A percentile compares a stretch with the other conserved stretches of the same genome.
These are phyloP conservation scores for Marasmius oreades DNA, from an alignment of 1,284 basidiomycete genomes.

Conservation along the genomic window DNA sequence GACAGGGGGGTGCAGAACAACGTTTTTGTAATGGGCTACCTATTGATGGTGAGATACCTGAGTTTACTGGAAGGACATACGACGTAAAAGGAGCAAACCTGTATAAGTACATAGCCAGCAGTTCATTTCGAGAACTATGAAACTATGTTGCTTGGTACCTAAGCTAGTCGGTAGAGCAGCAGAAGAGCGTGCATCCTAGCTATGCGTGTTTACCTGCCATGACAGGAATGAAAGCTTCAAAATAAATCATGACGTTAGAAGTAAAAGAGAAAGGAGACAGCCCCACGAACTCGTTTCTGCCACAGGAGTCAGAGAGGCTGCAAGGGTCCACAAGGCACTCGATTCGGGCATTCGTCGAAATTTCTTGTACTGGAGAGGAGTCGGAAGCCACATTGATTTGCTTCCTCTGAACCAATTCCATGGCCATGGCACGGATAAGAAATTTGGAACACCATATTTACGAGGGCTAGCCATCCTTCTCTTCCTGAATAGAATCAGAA, in stretches of 20 bases:
- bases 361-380: too few species aligned
- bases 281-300: background rate
- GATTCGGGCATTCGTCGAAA: too few species aligned
- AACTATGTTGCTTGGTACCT: background rate
- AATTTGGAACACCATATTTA: too few species aligned
- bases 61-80: background rate
- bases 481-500: too few species aligned
- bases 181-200: background rate
- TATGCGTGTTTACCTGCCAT: background rate
- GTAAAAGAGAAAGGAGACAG: background rate
- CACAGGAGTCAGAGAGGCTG: background rate
- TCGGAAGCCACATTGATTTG: too few species aligned
- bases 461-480: too few species aligned
- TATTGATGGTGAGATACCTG: background rate
- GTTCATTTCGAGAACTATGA: background rate
- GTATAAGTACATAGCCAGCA: background rate
- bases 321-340: background rate
- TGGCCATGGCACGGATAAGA: too few species aligned
- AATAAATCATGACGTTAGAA: background rate
- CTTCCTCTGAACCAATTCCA: too few species aligned
- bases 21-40: background rate
- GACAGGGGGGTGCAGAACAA: background rate
- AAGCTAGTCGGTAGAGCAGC: background rate
- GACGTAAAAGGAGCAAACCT: background rate
- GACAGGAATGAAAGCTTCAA: background rate